These are phyloP conservation scores for Epichloe amarillans DNA, from an alignment of 2,329 filamentous ascomycete genomes.

Conservation along the genomic window DNA sequence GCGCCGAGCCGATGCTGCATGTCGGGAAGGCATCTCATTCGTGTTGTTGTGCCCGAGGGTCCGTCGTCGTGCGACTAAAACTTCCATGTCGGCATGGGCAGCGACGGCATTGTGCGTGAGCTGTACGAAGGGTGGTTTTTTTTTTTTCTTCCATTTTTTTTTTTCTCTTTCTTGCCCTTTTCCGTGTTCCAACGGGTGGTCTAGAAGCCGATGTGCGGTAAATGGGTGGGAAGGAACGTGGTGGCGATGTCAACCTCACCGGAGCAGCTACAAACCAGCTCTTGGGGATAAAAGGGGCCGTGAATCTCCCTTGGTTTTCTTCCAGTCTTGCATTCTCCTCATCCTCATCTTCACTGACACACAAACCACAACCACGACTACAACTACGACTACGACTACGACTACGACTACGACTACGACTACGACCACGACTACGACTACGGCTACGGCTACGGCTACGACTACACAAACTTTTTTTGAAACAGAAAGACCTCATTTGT, in stretches of 20 bases:
- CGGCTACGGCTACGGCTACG: too few species aligned
- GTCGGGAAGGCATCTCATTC: background rate
- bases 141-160: too few species aligned
- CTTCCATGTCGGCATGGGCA: background rate
- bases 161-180: too few species aligned
- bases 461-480: too few species aligned
- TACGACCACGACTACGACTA: background rate
- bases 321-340: background rate
- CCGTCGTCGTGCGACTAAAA: background rate
- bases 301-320: background rate
- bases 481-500: too few species aligned
- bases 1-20: constrained; percentile 1
- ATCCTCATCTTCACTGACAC: background rate
- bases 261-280: background rate
- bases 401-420: background rate
- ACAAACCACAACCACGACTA: too few species aligned
- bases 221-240: background rate
- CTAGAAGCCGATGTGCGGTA: background rate
- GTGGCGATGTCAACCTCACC: background rate
- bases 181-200: background rate
- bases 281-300: background rate
- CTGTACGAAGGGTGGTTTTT: background rate
- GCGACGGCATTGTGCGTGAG: background rate
- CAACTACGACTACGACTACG: background rate
- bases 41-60: background rate